Conservation (phyloP, 371 early-diverging fungal genomes). For the Mortierella sp. region DNA sequence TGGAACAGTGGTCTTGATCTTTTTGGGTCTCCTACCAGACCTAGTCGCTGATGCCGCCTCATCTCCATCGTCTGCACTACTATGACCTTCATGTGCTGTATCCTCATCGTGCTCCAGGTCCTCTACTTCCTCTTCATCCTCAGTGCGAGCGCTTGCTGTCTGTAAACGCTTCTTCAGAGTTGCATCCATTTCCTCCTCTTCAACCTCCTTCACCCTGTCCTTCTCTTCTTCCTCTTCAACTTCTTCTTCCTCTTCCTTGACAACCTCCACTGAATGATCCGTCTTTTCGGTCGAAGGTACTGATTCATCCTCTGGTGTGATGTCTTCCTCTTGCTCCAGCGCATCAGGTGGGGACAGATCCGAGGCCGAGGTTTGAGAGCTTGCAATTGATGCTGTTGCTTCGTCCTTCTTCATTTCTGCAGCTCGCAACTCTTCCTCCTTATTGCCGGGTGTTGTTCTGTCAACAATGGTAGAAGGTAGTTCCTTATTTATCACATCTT, state of each 20-base stretch:
- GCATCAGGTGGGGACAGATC: constrained; percentile 27
- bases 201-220: neutral
- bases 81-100: constrained; percentile 20
- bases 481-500: constrained; percentile 8
- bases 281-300: neutral
- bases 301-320: neutral
- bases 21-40: constrained; percentile 28
- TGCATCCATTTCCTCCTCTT: neutral
- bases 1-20: constrained; percentile 34
- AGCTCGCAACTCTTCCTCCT: neutral
- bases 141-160: neutral
- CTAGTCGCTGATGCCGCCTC: constrained; percentile 13
- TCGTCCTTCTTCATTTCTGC: neutral
- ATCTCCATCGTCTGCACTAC: constrained; percentile 46
- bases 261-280: neutral
- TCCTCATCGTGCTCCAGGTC: constrained; percentile 22
- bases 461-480: constrained; percentile 1
- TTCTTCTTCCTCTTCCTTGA: constrained; percentile 2
- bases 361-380: constrained; percentile 17
- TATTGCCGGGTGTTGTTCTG: neutral
- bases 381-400: neutral
- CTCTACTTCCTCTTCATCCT: constrained; percentile 13
- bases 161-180: neutral
- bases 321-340: constrained; percentile 11
- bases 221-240: neutral